phyloP scores from a whole-genome alignment of 495 filamentous ascomycete genomes.

The Annulohypoxylon bovei region DNA sequence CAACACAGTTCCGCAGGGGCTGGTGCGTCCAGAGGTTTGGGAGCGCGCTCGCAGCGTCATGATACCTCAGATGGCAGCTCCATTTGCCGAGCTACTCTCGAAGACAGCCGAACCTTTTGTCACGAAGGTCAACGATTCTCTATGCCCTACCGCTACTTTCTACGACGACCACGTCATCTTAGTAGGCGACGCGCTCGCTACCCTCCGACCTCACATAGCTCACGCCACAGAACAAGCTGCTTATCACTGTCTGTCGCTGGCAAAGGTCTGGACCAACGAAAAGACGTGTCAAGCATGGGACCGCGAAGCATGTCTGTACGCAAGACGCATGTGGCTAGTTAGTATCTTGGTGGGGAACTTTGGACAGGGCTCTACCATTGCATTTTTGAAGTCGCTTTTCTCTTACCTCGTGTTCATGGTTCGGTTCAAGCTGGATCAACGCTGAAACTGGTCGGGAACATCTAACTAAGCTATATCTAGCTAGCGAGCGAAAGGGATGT shows the following conservation, averaged over 20 bases:
- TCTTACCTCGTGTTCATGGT: no score
- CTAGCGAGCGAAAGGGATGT: no score
- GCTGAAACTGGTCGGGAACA: no score
- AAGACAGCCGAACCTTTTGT: conserved; percentile 58
- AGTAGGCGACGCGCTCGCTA: conserved; percentile 61
- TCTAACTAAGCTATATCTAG: no score
- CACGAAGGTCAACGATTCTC: conserved; percentile 59
- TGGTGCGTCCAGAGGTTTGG: conserved; percentile 51
- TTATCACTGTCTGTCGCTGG: conserved; percentile 49
- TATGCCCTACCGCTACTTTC: conserved; percentile 48
- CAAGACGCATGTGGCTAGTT: no score
- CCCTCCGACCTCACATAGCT: conserved; percentile 61
- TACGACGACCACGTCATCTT: conserved; percentile 56
- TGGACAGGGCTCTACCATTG: no score
- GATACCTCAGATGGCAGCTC: conserved; percentile 50
- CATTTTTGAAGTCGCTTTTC: no score
- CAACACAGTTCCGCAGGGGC: conserved; percentile 57
- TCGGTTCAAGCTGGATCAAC: no score
- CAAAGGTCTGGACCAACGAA: not conserved
- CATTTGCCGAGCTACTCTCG: conserved; percentile 56
- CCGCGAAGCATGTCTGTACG: no score
- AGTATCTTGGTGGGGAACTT: no score
- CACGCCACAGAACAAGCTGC: conserved; percentile 58
- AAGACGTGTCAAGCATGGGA: not conserved
- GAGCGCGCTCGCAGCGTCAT: conserved; percentile 33